Evolutionary conservation across 176 grass and related monocot species (phyloP).

Genomic region (Thinopyrum elongatum): DNA sequence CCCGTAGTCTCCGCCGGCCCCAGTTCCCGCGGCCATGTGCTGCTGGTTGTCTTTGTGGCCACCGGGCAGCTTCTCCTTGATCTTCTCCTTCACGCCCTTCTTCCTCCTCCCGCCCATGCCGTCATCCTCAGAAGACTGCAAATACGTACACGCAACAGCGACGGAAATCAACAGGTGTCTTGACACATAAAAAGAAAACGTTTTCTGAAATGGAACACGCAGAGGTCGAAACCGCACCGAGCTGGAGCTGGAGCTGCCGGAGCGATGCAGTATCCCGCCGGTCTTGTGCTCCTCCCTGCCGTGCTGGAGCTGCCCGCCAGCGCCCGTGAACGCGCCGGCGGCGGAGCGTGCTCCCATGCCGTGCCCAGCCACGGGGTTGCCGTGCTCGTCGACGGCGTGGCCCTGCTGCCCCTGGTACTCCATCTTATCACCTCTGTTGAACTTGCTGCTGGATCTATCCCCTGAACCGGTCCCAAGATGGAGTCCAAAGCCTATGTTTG

Average conservation of each 20-base stretch:
- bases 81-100: constrained; percentile 71
- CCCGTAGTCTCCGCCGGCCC: neutral
- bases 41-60: constrained; percentile 15
- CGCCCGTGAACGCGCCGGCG: no score
- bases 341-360: no score
- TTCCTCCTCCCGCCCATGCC: constrained; percentile 58
- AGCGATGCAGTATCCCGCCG: constrained; percentile 44
- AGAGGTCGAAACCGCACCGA: neutral
- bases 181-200: no score
- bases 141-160: no score
- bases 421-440: no score
- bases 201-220: no score
- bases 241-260: constrained; percentile 58
- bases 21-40: neutral
- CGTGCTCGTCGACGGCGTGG: no score
- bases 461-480: no score
- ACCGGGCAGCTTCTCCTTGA: constrained; percentile 62
- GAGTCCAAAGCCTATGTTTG: no score
- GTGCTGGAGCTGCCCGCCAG: constrained; percentile 30
- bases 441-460: no score
- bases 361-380: no score
- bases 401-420: no score
- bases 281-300: constrained; percentile 12
- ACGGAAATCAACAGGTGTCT: neutral
- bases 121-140: constrained; percentile 56